These are phyloP conservation scores for Mortierella sp. DNA, from an alignment of 371 early-diverging fungal genomes.

Conservation along the genomic window DNA sequence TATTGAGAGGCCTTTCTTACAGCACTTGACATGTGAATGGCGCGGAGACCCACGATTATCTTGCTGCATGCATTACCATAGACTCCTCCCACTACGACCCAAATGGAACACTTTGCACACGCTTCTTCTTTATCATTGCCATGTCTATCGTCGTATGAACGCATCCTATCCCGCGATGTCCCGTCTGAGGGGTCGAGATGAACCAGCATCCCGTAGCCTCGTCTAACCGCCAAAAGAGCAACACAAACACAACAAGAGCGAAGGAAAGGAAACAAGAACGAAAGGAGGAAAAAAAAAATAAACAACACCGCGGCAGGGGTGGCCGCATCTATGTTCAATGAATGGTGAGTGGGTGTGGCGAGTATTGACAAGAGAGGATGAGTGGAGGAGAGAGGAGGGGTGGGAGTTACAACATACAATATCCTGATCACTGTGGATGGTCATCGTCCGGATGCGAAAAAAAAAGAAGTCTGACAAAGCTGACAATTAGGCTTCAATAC, in stretches of 20 bases:
- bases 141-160: background rate
- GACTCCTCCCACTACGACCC: background rate
- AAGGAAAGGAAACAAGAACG: background rate
- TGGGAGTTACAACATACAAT: too few relatives aligned
- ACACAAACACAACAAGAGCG: background rate
- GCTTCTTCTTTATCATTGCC: background rate
- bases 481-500: slow-evolving; percentile 37
- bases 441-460: background rate
- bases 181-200: slow-evolving; percentile 8
- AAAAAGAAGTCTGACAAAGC: background rate
- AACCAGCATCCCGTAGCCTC: slow-evolving; percentile 31
- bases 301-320: background rate
- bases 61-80: too few relatives aligned
- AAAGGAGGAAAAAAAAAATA: background rate
- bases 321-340: slow-evolving; percentile 2
- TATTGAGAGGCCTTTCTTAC: background rate
- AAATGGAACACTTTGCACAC: background rate
- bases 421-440: too few relatives aligned
- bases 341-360: background rate
- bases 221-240: background rate
- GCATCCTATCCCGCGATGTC: background rate
- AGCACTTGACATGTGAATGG: slow-evolving; percentile 6
- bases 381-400: too few relatives aligned
- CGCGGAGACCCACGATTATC: too few relatives aligned
- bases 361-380: too few relatives aligned